Evolutionary conservation across 1,139 yeast genomes (phyloP).

Genomic region (Sugiyamaella grinbergsii): DNA sequence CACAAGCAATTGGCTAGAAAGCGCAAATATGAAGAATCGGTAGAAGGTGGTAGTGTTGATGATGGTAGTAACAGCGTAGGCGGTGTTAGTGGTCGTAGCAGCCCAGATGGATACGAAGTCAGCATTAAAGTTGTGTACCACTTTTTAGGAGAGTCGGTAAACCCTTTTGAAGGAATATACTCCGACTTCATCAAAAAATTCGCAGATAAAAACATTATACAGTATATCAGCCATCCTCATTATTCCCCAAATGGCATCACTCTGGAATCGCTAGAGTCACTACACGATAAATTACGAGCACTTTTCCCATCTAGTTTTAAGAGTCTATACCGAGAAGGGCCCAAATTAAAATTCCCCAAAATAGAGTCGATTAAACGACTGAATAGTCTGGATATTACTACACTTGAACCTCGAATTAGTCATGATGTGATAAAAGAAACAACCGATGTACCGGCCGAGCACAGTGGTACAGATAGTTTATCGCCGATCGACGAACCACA

Average conservation of each 20-base stretch:
- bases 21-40: constrained; percentile 16
- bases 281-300: constrained; percentile 59
- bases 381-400: constrained; percentile 25
- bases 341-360: constrained; percentile 26
- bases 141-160: constrained; percentile 66
- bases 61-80: no score
- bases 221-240: constrained; percentile 70
- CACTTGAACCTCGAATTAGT: constrained; percentile 31
- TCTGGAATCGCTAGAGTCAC: constrained; percentile 56
- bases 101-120: constrained; percentile 30
- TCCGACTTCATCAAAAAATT: constrained; percentile 48
- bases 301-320: constrained; percentile 57
- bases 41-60: constrained; percentile 41
- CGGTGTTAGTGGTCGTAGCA: constrained; percentile 20
- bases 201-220: constrained; percentile 51
- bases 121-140: constrained; percentile 64
- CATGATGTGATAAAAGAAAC: constrained; percentile 22
- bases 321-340: constrained; percentile 46
- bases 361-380: constrained; percentile 24
- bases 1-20: constrained; percentile 20
- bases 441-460: not conserved
- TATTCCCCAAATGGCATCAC: constrained; percentile 63
- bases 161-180: constrained; percentile 48
- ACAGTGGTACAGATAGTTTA: not conserved
- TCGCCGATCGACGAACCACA: constrained; percentile 47